Evolutionary conservation across 345 rosid species (phyloP).

Genomic region (Gossypium ekmanianum): DNA sequence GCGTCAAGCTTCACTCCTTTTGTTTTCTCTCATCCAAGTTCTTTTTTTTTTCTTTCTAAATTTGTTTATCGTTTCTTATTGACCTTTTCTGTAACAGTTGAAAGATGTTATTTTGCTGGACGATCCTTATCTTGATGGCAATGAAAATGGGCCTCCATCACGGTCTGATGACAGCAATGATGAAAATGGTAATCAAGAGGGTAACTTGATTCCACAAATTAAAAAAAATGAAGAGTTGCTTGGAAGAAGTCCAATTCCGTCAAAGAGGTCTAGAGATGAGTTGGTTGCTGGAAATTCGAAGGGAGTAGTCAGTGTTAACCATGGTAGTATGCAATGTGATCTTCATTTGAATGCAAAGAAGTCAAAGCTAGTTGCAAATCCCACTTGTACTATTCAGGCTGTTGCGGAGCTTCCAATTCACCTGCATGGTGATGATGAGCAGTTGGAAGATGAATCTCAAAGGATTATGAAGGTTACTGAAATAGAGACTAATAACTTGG

Average conservation of each 20-base stretch:
- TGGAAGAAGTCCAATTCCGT: slow-evolving; percentile 9
- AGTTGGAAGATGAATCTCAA: slow-evolving; percentile 7
- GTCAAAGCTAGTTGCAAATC: slow-evolving; percentile 26
- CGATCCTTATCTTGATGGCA: neutral
- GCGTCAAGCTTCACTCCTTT: neutral
- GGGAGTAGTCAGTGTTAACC: slow-evolving; percentile 14
- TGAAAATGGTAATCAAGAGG: slow-evolving; percentile 18
- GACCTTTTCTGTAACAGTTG: slow-evolving; percentile 34
- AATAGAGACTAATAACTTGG: slow-evolving; percentile 14
- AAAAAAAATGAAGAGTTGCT: slow-evolving; percentile 14
- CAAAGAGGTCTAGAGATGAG: slow-evolving; percentile 33
- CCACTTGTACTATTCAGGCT: slow-evolving; percentile 1
- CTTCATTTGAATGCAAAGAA: slow-evolving; percentile 29
- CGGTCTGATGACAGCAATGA: slow-evolving; percentile 13
- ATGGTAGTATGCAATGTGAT: slow-evolving; percentile 7
- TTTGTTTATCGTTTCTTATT: neutral
- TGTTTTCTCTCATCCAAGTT: neutral
- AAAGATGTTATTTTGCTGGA: slow-evolving; percentile 32
- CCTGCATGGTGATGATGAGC: slow-evolving; percentile 8
- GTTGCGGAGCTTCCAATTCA: slow-evolving; percentile 9
- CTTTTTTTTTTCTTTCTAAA: neutral
- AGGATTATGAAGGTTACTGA: slow-evolving; percentile 8
- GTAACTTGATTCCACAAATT: slow-evolving; percentile 19
- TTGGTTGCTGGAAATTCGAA: slow-evolving; percentile 18
- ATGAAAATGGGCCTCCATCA: slow-evolving; percentile 5